Conservation (phyloP, 352 stramenopile genomes). For the Phytophthora parvispora region DNA sequence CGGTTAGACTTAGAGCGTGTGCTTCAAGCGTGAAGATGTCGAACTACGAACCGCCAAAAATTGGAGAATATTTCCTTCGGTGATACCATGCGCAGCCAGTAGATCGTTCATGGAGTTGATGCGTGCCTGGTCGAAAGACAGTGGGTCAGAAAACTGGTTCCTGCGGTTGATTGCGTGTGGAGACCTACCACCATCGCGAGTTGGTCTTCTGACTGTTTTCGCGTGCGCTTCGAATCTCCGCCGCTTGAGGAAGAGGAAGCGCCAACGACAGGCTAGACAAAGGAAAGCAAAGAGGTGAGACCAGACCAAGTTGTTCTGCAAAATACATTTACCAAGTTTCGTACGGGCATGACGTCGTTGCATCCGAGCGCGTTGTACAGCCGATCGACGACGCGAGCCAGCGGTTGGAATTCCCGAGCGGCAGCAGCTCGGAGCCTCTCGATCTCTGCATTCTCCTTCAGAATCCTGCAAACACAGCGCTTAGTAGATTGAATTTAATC, state of each 20-base stretch:
- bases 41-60: conserved; percentile 64
- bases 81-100: conserved; percentile 80
- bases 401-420: conserved; percentile 76
- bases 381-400: conserved; percentile 75
- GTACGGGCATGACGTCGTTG: conserved; percentile 83
- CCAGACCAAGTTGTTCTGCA: not conserved
- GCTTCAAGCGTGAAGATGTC: not conserved
- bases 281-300: not conserved
- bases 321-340: not conserved
- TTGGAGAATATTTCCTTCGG: conserved; percentile 86
- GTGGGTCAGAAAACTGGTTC: too few species aligned
- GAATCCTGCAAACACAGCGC: conserved; percentile 49
- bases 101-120: conserved; percentile 92
- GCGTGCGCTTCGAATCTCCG: conserved; percentile 47
- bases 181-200: conserved; percentile 72
- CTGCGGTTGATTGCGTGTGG: not conserved
- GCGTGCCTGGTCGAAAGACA: conserved; percentile 61
- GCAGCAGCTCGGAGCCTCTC: conserved; percentile 71
- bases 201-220: conserved; percentile 82
- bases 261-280: conserved; percentile 30
- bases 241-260: conserved; percentile 25
- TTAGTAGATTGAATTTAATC: not conserved
- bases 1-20: not conserved
- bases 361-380: conserved; percentile 85
- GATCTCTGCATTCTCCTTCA: conserved; percentile 82